Conservation (phyloP, 805 yeast genomes). For the Metschnikowia lachancei region DNA sequence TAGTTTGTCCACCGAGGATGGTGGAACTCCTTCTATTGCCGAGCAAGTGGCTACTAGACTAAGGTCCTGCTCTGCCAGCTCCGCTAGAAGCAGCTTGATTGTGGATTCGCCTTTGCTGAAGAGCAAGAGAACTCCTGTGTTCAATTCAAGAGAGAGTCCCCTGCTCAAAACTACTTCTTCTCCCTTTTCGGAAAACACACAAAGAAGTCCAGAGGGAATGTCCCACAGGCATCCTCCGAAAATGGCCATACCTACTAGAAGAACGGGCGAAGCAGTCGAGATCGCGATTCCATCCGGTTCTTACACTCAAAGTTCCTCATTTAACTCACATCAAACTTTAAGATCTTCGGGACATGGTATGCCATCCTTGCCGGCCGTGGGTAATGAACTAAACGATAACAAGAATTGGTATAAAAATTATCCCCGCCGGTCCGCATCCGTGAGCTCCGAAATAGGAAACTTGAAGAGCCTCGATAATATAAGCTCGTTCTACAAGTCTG, state of each 20-base stretch:
- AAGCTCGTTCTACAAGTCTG: constrained; percentile 25
- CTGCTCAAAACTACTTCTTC: constrained; percentile 1
- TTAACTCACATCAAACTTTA: constrained; percentile 6
- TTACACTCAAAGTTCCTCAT: constrained; percentile 7
- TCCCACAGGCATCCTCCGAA: constrained; percentile 34
- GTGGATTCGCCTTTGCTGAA: constrained; percentile 17
- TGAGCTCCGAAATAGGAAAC: constrained; percentile 14
- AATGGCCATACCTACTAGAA: constrained; percentile 79
- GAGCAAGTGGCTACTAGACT: constrained; percentile 16
- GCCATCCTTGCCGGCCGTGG: constrained; percentile 2
- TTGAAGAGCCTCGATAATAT: constrained; percentile 28
- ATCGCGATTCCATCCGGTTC: constrained; percentile 44
- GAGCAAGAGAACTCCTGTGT: constrained; percentile 11
- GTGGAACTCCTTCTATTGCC: background rate
- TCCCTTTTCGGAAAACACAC: constrained; percentile 6
- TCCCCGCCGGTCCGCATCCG: constrained; percentile 21
- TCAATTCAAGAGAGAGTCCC: constrained; percentile 1
- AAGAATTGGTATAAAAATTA: constrained; percentile 30
- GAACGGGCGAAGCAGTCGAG: constrained; percentile 76
- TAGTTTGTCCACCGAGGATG: background rate
- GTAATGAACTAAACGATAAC: constrained; percentile 4
- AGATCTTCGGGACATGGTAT: constrained; percentile 9
- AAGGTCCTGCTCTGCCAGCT: constrained; percentile 29
- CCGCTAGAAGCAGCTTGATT: constrained; percentile 23
- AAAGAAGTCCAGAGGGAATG: constrained; percentile 19